A percentile compares a stretch with the other conserved stretches of the same genome.
phyloP scores from a whole-genome alignment of 1,139 yeast species.

The Candida sanyaensis region DNA sequence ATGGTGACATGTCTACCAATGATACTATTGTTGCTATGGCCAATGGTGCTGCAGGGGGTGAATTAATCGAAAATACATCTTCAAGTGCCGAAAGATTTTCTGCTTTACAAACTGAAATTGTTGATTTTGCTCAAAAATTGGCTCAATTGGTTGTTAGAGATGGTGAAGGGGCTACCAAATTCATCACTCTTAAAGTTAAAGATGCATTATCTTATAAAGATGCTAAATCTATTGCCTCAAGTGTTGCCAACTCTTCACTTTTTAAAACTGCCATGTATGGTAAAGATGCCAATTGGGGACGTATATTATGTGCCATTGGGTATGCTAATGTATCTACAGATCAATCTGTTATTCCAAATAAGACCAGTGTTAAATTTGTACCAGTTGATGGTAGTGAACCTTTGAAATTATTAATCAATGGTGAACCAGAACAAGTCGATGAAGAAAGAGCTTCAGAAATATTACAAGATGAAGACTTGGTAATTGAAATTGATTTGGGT shows the following conservation, averaged over 20 bases:
- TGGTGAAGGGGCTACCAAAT: slow-evolving; percentile 99
- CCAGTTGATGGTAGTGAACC: slow-evolving; percentile 77
- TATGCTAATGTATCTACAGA: slow-evolving; percentile 73
- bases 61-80: slow-evolving; percentile 43
- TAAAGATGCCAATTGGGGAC: slow-evolving; percentile 98
- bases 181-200: slow-evolving; percentile 76
- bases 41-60: slow-evolving; percentile 93
- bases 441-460: slow-evolving; percentile 87
- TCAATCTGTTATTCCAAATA: slow-evolving; percentile 53
- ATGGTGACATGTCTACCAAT: slow-evolving; percentile 97
- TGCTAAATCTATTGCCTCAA: slow-evolving; percentile 80
- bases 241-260: slow-evolving; percentile 84
- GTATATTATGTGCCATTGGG: slow-evolving; percentile 95
- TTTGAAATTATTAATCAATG: slow-evolving; percentile 73
- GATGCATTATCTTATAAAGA: slow-evolving; percentile 75
- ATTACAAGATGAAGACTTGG: slow-evolving; percentile 71
- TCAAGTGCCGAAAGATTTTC: slow-evolving; percentile 52
- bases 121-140: slow-evolving; percentile 75
- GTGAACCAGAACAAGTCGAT: slow-evolving; percentile 90
- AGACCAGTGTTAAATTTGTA: slow-evolving; percentile 80
- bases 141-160: slow-evolving; percentile 95
- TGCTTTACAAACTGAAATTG: slow-evolving; percentile 57
- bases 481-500: slow-evolving; percentile 74
- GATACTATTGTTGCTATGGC: slow-evolving; percentile 93
- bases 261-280: slow-evolving; percentile 97